Evolutionary conservation across 352 stramenopile species (phyloP).

Genomic region (Saprolegnia diclina): DNA sequence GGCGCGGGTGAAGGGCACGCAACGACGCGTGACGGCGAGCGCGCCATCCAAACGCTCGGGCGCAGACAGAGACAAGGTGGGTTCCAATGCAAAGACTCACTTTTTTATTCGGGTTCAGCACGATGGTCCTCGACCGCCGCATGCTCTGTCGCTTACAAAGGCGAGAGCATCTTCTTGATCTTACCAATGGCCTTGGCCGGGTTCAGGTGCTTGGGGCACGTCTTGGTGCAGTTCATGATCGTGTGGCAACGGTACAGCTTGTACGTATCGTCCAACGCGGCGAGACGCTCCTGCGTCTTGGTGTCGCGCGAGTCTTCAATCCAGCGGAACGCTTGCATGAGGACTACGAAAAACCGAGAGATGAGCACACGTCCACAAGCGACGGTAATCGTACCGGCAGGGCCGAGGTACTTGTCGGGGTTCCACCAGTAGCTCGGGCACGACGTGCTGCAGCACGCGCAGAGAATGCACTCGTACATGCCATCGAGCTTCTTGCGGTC

Average conservation of each 20-base stretch:
- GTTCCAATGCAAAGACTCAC: background rate
- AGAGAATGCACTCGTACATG: conserved; percentile 99
- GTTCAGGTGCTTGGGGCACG: conserved; percentile 99
- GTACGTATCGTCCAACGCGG: conserved; percentile 96
- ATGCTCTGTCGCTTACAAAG: conserved; percentile 49
- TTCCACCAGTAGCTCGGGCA: conserved; percentile 99
- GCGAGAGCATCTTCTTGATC: conserved; percentile 96
- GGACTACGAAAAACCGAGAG: no score
- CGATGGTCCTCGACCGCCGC: background rate
- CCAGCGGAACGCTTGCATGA: conserved; percentile 96
- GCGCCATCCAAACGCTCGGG: no score
- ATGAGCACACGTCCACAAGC: no score
- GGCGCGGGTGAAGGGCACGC: no score
- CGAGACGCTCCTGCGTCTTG: conserved; percentile 93
- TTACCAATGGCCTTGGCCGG: conserved; percentile 97
- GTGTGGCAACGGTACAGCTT: conserved; percentile 99
- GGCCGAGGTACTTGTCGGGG: conserved; percentile 92
- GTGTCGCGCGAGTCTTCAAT: conserved; percentile 99
- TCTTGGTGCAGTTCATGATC: conserved; percentile 99
- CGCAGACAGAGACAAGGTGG: no score
- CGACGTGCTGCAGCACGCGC: conserved; percentile 97
- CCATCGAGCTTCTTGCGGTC: conserved; percentile 99
- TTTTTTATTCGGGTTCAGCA: background rate
- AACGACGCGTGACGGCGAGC: no score
- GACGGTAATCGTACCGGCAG: conserved; percentile 52